Evolutionary conservation across 306 rosid species (phyloP).

Genomic region (Echinosophora koreensis): DNA sequence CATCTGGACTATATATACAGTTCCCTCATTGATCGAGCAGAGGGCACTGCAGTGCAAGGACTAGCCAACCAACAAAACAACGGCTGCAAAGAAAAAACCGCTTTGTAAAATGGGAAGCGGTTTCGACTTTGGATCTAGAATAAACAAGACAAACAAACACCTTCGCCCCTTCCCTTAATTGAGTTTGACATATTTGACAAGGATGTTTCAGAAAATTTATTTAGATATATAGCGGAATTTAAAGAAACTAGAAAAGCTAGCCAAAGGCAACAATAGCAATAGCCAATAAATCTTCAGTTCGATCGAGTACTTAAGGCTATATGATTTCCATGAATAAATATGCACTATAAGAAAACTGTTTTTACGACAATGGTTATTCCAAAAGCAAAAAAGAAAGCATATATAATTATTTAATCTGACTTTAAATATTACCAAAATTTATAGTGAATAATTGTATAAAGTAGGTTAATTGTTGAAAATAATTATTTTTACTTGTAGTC

Average conservation of each 20-base stretch:
- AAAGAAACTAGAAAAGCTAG: neutral
- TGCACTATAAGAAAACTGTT: neutral
- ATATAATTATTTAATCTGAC: neutral
- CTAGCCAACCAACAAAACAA: conserved; percentile 48
- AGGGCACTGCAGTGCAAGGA: conserved; percentile 13
- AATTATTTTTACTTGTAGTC: neutral
- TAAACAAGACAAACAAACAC: conserved; percentile 43
- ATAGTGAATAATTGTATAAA: neutral
- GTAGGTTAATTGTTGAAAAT: too few relatives aligned
- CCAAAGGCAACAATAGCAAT: conserved; percentile 14
- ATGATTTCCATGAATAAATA: neutral
- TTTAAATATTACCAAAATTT: neutral
- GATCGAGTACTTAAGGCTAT: neutral
- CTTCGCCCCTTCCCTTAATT: conserved; percentile 23
- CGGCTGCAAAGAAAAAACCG: conserved; percentile 62
- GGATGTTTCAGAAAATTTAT: conserved; percentile 32
- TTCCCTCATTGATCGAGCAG: conserved; percentile 39
- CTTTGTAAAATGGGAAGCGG: conserved; percentile 44
- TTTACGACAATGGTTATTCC: neutral
- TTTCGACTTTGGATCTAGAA: conserved; percentile 41
- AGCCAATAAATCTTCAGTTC: neutral
- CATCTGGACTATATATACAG: conserved; percentile 37
- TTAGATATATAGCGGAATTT: conserved; percentile 25
- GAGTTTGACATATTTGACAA: conserved; percentile 29
- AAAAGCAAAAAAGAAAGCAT: neutral